Conservation (phyloP, 257 asterid genomes). For the Ajuga chamaepitys region DNA sequence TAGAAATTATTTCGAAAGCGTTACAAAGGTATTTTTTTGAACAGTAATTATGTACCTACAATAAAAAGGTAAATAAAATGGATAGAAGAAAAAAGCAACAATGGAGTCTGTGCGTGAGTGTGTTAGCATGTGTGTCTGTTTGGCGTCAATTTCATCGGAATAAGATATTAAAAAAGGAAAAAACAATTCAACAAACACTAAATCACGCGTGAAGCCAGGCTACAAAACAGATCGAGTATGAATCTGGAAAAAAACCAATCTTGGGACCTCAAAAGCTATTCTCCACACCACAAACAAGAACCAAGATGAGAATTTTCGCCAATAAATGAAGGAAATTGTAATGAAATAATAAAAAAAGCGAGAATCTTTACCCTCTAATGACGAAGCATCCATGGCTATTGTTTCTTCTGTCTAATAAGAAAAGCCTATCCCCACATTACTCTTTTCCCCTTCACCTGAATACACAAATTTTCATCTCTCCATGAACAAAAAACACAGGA, state of each 20-base stretch:
- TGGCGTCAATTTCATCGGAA: constrained; percentile 26
- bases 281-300: background rate
- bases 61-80: constrained; percentile 10
- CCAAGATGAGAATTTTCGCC: constrained; percentile 5
- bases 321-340: background rate
- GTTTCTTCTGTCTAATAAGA: constrained; percentile 7
- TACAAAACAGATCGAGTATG: constrained; percentile 37
- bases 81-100: constrained; percentile 15
- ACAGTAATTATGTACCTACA: constrained; percentile 1
- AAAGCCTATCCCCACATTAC: constrained; percentile 29
- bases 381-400: constrained; percentile 36
- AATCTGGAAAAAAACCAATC: constrained; percentile 14
- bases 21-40: constrained; percentile 9
- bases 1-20: background rate
- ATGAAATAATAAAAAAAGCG: background rate
- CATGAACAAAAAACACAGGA: constrained; percentile 11
- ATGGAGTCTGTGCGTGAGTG: constrained; percentile 29
- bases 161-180: background rate
- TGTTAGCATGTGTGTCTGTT: constrained; percentile 32
- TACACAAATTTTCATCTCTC: constrained; percentile 14
- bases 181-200: constrained; percentile 16
- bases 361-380: constrained; percentile 40
- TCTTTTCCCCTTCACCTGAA: constrained; percentile 22
- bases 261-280: constrained; percentile 8
- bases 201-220: constrained; percentile 25